Base-by-base conservation (phyloP, 1,284 basidiomycete species). In the Apiotrichum laibachii region DNA sequence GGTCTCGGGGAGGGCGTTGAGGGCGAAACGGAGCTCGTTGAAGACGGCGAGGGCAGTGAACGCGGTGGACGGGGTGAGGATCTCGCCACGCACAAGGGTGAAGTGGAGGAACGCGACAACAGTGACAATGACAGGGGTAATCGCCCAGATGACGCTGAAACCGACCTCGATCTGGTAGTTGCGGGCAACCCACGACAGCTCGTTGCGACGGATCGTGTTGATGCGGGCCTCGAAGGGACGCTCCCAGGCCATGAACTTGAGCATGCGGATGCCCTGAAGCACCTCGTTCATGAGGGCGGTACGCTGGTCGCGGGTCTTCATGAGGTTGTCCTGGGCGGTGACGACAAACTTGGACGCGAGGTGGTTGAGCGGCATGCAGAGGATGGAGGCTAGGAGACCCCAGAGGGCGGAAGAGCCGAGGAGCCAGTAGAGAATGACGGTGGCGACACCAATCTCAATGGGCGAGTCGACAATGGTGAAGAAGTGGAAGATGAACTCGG, bases 181-280 rank as follows among this genome's bases (percentile, higher is more conserved):
- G 56, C 89, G 77, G 63, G 85, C 86, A 74, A 92, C 90, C 76
- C 86, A 92, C 66, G 85, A 86, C 15, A 95, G 81, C 74, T 95
- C 91, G 65, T 85, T 86, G 50, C 84, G 85, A 26, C 92, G 84
- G 61, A 94, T 82, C 53, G 83, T 85, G 56, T 89, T 75, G 10
- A 95, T 86, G 10, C 84, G 82, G 35, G 82, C 81, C 77, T 95
- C 91, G 69, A 95, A 95, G 67, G 86, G 89, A 21, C 89, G 85
- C 77, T 96, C 93, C 92, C 92, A 94, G 12, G 90, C 90, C 90
- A 94, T 93, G 76, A 93, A 93, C 82, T 96, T 95, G 68, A 95
- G 84, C 90, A 95, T 94, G n/a, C 91, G 83, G 62, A 96, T 92
- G 4, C 85, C 90, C 51, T 89, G 89, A 9, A 96, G 80, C 55